Conservation (phyloP, 106 monocot genomes). For the Dendrobium chrysotoxum region DNA sequence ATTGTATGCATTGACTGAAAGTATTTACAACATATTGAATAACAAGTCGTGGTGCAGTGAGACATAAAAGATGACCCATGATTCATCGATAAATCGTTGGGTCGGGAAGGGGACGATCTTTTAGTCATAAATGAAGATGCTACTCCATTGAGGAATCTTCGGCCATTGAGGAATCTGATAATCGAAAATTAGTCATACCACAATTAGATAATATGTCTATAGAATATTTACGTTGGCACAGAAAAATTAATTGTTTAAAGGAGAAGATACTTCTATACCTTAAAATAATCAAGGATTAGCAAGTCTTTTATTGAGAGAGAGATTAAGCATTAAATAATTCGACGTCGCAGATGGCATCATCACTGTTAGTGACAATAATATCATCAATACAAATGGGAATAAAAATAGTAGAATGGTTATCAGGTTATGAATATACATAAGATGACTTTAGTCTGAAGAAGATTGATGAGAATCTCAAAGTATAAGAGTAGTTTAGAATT, state of each 20-base stretch:
- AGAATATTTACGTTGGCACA: background rate
- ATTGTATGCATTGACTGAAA: slow-evolving; percentile 11
- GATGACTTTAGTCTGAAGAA: background rate
- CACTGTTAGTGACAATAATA: background rate
- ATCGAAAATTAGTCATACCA: background rate
- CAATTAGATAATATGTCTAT: background rate
- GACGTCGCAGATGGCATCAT: background rate
- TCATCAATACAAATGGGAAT: background rate
- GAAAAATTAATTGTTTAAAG: background rate
- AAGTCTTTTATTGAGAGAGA: background rate
- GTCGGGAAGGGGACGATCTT: background rate
- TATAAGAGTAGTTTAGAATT: slow-evolving; percentile 1
- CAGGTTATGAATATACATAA: background rate
- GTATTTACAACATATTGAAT: slow-evolving; percentile 9
- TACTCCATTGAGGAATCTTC: background rate
- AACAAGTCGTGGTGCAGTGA: background rate
- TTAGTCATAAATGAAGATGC: slow-evolving; percentile 1
- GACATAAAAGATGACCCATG: slow-evolving; percentile 4
- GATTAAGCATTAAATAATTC: background rate
- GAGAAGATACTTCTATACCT: background rate
- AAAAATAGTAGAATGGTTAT: background rate
- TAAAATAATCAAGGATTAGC: background rate
- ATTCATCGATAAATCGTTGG: background rate
- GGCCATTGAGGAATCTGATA: background rate
- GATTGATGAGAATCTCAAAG: background rate